Percentiles rank a stretch among this genome's conserved stretches.
Evolutionary conservation across 2,329 filamentous ascomycete species (phyloP).

Genomic region (Cladosporium cucumerinum): DNA sequence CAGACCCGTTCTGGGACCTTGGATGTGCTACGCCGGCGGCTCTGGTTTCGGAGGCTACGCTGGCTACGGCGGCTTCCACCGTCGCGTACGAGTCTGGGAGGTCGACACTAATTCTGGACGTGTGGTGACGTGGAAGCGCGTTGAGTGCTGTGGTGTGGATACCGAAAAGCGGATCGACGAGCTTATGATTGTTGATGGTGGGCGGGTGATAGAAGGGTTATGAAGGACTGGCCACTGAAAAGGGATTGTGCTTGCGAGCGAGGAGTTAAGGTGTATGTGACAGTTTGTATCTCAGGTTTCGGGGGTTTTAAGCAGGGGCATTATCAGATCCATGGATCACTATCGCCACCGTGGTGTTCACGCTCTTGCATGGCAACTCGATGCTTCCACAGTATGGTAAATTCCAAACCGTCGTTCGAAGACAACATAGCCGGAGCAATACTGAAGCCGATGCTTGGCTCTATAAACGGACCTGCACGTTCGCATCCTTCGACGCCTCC

Average conservation of each 20-base stretch:
- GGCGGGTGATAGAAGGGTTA: conserved; percentile 43
- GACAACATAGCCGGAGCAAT: neutral
- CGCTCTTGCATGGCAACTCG: no score
- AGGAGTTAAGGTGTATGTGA: conserved; percentile 1
- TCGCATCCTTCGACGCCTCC: neutral
- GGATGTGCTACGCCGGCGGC: conserved; percentile 98
- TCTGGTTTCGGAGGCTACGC: conserved; percentile 93
- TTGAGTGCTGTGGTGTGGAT: conserved; percentile 60
- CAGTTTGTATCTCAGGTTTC: no score
- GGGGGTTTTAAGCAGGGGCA: no score
- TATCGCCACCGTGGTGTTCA: no score
- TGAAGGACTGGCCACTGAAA: neutral
- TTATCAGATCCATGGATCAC: no score
- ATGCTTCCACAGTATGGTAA: no score
- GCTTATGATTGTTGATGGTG: conserved; percentile 59
- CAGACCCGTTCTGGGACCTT: conserved; percentile 49
- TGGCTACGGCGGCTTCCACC: conserved; percentile 80
- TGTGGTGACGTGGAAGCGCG: conserved; percentile 87
- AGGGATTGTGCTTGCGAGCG: neutral
- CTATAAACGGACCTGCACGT: neutral
- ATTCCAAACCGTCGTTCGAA: neutral
- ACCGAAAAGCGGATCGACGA: conserved; percentile 54
- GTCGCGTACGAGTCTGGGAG: conserved; percentile 84
- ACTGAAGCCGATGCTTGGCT: neutral
- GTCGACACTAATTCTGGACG: conserved; percentile 87